These are phyloP conservation scores for Tremella yokohamensis DNA, from an alignment of 768 basidiomycete species.

Conservation along the genomic window DNA sequence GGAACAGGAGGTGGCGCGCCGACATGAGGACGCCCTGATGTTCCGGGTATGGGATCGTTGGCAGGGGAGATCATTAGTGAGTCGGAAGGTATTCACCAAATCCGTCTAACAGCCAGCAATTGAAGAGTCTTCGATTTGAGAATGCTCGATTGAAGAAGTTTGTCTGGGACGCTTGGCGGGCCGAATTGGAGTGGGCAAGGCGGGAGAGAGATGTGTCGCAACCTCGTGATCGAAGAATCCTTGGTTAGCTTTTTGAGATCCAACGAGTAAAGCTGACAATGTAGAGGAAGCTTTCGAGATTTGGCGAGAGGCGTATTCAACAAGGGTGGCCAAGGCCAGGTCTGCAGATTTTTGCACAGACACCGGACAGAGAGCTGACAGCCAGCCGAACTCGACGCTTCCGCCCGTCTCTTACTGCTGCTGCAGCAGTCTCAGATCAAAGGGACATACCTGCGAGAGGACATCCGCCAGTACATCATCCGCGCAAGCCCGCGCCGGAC, in stretches of 20 bases:
- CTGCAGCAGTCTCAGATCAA: too few species aligned
- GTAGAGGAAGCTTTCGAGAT: constrained; percentile 17
- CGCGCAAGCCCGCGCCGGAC: too few species aligned
- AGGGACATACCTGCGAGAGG: too few species aligned
- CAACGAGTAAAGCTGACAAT: constrained; percentile 6
- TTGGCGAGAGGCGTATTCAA: constrained; percentile 21
- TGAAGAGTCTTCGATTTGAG: constrained; percentile 23
- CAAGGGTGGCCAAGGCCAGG: constrained; percentile 11
- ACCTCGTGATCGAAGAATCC: constrained; percentile 13
- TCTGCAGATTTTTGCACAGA: constrained; percentile 7
- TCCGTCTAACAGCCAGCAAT: constrained; percentile 4
- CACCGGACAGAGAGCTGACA: too few species aligned
- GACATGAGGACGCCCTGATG: constrained; percentile 38
- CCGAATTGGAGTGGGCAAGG: constrained; percentile 8
- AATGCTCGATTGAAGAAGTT: constrained; percentile 18
- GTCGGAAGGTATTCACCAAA: neutral
- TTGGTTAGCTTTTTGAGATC: constrained; percentile 13
- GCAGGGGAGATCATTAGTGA: constrained; percentile 29
- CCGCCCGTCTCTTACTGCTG: neutral
- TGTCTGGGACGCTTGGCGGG: constrained; percentile 14
- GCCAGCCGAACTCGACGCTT: neutral
- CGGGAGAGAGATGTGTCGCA: constrained; percentile 7
- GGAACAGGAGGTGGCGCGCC: constrained; percentile 31
- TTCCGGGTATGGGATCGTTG: constrained; percentile 42
- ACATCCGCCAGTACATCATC: too few species aligned